Base-by-base conservation (phyloP, 2,329 filamentous ascomycete genomes). In the Celoporthe dispersa region DNA sequence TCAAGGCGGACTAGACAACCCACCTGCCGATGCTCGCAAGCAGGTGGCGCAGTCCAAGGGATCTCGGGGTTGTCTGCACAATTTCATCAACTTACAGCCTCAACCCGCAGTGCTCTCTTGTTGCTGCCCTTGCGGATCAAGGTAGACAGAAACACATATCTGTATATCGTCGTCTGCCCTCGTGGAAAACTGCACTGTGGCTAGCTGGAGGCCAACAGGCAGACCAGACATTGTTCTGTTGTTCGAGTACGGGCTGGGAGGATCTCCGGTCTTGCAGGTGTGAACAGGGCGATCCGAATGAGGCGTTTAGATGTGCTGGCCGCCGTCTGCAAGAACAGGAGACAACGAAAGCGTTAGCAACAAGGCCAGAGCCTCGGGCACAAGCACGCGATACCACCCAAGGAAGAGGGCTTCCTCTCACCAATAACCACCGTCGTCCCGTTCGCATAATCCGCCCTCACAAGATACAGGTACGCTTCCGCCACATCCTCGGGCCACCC, bases 401-500 rank as follows among this genome's bases (percentile, higher is more conserved):
- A 16, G 28, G 53, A 3, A 57, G 2, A 57, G 14, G 9, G 51
- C n/a, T 8, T 55, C n/a, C 28, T 35, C 75, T 67, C 61, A 76
- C 75, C 76, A 59, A 77, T 77, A 33, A 76, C 63, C 66, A 77
- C 70, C 8, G 72, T 74, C 2, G 73, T 73, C 60, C 76, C 76
- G 68, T 76, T 78, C 12, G 75, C 74, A 53, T 78, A 78, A 66
- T 76, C 75, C 35, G 76, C 76, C 57, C 76, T 72, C 33, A 74
- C 75, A 5, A 73, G 63, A 63, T 75, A 78, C 55, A 78, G 61
- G 66, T 78, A 78, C 9, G 76, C 76, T 73, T 78, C 76, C n/a
- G 76, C 76, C 53, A 78, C 73, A 31, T 77, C 69, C 39, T 74
- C 73, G 1, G 76, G 76, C 37, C 64, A 71, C 1, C 74, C 76